Base-by-base conservation (phyloP, 2,329 filamentous ascomycete species). In the Venturia nashicola region DNA sequence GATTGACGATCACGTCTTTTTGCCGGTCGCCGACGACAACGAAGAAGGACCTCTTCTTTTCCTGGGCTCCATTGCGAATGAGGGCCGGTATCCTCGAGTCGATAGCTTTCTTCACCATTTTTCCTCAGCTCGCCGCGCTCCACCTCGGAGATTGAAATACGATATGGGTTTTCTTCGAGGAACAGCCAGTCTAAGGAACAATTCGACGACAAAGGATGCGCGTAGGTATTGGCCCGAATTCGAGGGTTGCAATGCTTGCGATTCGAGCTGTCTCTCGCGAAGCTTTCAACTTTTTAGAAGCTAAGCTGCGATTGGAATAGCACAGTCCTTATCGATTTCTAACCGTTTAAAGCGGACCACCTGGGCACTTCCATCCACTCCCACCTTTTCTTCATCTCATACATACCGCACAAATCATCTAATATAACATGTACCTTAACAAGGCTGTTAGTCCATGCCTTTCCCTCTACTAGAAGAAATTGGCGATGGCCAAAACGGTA, bases 31-130 rank as follows among this genome's bases (percentile, higher is more conserved):
- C 94, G 57, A 99, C 93, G 32, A 99, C 87, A 65, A 99, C 90
- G 76, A 99, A 95, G 80, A 99, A 97, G 79, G 90, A 96, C 76
- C 94, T 86, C 80, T 97, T 97, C 84, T 96, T 97, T 76, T 97
- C 91, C 76, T 90, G 90, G 67, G 92, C 82, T 68, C 89, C 89
- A 88, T 96, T 97, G 74, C 87, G 86, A 72, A 97, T 93, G 70
- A 97, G 86, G 75, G 91, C 46, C 12, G 61, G 61, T 54, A 63
- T 63, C n/a, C 61, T 46, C 18, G 61, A 63, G 46, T 63, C 61
- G 42, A 64, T 59, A 36, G 62, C 62, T 60, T 64, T 64, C 40
- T 60, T 59, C 51, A 60, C 54, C 62, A 64, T 61, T 11, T 32
- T 64, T 48, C 34, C 54, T 42, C 59, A 36, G 20, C 59, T 39